Base-by-base conservation (phyloP, 2,329 filamentous ascomycete genomes). In the Penicillium corylophilum region DNA sequence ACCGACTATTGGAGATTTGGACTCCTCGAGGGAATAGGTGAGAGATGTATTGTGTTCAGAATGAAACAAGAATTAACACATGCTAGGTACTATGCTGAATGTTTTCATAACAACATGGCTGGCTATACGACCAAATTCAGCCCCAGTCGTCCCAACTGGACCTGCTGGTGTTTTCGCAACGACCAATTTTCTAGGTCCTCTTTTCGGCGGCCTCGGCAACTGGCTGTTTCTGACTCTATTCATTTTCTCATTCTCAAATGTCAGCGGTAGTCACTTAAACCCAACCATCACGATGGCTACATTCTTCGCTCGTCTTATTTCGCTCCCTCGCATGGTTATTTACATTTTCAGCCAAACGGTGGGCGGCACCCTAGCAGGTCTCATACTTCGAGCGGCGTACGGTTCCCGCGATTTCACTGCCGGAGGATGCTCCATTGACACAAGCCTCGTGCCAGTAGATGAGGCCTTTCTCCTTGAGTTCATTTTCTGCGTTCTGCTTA, bases 211-310 rank as follows among this genome's bases (percentile, higher is more conserved):
- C 13, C 63, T 78, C 33, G 68, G 68, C 50, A 79, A 72, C 51
- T 28, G 26, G 26, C 61, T 68, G 8, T 55, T 75, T 22, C 56
- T 78, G 42, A 64, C 80, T 0, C 59, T 79, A 1, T 77, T 81
- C 59, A 79, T 82, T 41, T 80, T 76, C 56, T 74, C 74, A 7
- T 75, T 77, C 13, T 75, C 72, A 4, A 74, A 78, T 0, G 74
- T 76, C 0, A 77, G 75, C 3, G 79, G 80, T 33, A 79, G 76
- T 1, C 80, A 82, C 57, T 64, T 82, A 48, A 82, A 80, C 56
- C 79, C 79, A 1, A 66, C 77, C 28, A 80, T 83, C 52, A 81
- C 79, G 0, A 73, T 82, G 44, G 72, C 77, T 2, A 80, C 79
- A 1, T 77, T 83, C 52, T 75, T 79, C 23, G 73, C 77, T 1